Percentiles rank a stretch among this genome's conserved stretches.
These are phyloP conservation scores for Hibiscus trionum DNA, from an alignment of 345 rosid genomes.

Conservation along the genomic window DNA sequence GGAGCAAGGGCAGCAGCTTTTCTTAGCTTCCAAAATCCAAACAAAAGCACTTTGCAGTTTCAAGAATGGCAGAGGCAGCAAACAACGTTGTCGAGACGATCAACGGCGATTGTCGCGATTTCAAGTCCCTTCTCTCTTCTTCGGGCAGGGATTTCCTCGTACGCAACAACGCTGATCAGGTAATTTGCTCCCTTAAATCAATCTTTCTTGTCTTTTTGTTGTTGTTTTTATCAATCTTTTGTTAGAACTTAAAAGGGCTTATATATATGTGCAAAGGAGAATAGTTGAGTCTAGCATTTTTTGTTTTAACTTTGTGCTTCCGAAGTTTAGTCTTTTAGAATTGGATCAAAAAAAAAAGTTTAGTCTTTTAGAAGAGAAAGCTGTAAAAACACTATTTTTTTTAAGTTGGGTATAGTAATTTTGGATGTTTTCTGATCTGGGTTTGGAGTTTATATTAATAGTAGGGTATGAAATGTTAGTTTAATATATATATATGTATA, in stretches of 20 bases:
- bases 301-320: too few species aligned
- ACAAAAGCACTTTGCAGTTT: background rate
- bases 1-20: too few species aligned
- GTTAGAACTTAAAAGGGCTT: background rate
- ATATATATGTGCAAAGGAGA: background rate
- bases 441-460: background rate
- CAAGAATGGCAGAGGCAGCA: conserved; percentile 15
- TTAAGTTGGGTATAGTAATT: background rate
- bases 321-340: background rate
- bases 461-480: background rate
- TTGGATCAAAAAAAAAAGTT: too few species aligned
- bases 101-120: conserved; percentile 27
- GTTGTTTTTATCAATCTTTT: too few species aligned
- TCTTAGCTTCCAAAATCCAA: background rate
- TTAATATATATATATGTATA: background rate
- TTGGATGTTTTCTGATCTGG: background rate
- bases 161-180: conserved; percentile 56
- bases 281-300: background rate
- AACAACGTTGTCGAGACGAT: conserved; percentile 7
- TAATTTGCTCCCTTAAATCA: background rate
- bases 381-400: background rate
- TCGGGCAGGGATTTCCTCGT: conserved; percentile 50
- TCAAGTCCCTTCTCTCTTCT: conserved; percentile 43
- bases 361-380: background rate
- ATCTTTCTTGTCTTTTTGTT: too few species aligned